phyloP scores from a whole-genome alignment of 805 yeast species.

The Candida corydali region DNA sequence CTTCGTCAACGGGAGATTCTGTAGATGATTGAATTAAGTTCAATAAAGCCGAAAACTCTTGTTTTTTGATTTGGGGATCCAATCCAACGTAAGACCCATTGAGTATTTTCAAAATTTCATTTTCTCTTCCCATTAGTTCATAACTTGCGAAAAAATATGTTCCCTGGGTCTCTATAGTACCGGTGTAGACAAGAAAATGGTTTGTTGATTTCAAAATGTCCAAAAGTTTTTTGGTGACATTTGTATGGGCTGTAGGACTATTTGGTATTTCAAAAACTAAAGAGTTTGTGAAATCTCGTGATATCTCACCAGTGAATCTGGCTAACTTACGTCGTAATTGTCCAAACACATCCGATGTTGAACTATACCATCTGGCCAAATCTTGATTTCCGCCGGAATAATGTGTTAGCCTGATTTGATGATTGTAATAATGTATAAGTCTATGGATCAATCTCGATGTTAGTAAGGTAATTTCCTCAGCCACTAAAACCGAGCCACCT shows the following conservation, averaged over 20 bases:
- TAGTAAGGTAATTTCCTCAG: slow-evolving; percentile 66
- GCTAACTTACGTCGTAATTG: slow-evolving; percentile 76
- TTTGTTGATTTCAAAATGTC: slow-evolving; percentile 57
- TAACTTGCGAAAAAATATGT: slow-evolving; percentile 76
- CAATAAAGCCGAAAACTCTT: slow-evolving; percentile 26
- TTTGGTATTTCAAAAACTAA: slow-evolving; percentile 51
- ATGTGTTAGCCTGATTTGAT: slow-evolving; percentile 64
- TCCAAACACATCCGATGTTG: slow-evolving; percentile 67
- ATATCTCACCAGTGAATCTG: slow-evolving; percentile 67
- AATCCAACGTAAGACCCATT: slow-evolving; percentile 38
- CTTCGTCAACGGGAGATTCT: slow-evolving; percentile 15
- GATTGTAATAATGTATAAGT: slow-evolving; percentile 63
- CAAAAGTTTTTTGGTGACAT: slow-evolving; percentile 47
- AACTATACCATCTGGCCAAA: slow-evolving; percentile 59
- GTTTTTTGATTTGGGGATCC: slow-evolving; percentile 22
- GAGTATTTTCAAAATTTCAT: slow-evolving; percentile 34
- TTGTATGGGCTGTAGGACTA: slow-evolving; percentile 28
- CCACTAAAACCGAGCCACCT: slow-evolving; percentile 76
- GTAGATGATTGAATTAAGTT: slow-evolving; percentile 14
- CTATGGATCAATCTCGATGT: slow-evolving; percentile 66
- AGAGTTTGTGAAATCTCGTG: slow-evolving; percentile 71
- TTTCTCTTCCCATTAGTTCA: slow-evolving; percentile 40
- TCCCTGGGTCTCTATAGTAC: slow-evolving; percentile 68
- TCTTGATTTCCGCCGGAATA: slow-evolving; percentile 35
- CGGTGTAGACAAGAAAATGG: slow-evolving; percentile 76